Conservation (phyloP, 305 asterid species). For the Fraxinus sp. region DNA sequence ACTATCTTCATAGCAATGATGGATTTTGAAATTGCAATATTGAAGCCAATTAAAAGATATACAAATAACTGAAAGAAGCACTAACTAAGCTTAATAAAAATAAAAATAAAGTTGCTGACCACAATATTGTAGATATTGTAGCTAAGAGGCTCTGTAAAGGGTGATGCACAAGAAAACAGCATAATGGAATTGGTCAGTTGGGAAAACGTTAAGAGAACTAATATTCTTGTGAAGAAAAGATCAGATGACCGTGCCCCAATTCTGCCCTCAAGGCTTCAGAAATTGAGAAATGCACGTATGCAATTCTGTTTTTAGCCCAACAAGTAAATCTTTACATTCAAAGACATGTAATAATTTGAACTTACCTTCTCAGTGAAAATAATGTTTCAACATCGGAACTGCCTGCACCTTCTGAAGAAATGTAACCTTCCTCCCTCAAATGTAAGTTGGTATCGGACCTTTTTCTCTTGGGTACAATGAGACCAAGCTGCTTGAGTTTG, state of each 20-base stretch:
- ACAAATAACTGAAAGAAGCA: not conserved
- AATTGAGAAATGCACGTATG: not conserved
- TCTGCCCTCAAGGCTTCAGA: not conserved
- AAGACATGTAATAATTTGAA: conserved; percentile 13
- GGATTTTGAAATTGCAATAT: not conserved
- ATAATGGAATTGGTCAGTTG: not conserved
- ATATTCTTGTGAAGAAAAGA: not conserved
- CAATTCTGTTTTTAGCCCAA: not conserved
- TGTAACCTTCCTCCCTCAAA: conserved; percentile 54
- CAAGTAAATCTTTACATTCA: conserved; percentile 19
- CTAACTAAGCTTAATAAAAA: not conserved
- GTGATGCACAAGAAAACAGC: not conserved
- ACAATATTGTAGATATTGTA: not conserved
- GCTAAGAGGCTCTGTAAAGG: not conserved
- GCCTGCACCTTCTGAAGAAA: conserved; percentile 41
- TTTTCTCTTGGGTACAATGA: conserved; percentile 52
- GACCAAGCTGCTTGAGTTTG: conserved; percentile 91
- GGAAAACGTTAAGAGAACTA: not conserved
- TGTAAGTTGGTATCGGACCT: conserved; percentile 42
- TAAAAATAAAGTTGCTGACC: not conserved
- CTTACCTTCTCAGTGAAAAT: conserved; percentile 65
- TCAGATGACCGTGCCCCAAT: conserved; percentile 15
- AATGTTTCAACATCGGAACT: conserved; percentile 70
- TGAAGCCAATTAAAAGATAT: not conserved
- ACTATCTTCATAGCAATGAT: not conserved